Evolutionary conservation across 768 basidiomycete species (phyloP).

Genomic region (Rhizopogon salebrosus): DNA sequence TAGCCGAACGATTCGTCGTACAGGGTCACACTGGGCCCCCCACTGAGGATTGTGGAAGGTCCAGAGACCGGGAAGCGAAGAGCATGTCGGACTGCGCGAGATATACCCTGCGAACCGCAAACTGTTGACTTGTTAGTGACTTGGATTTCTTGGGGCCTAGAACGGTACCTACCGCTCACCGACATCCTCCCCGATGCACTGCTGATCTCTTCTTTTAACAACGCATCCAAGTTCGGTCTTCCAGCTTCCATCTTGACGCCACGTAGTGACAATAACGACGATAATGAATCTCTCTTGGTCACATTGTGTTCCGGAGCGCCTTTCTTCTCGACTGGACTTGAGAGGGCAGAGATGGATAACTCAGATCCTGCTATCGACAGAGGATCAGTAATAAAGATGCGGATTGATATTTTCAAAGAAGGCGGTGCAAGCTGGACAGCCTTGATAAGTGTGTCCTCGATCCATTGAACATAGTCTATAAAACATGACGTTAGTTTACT

Average conservation of each 20-base stretch:
- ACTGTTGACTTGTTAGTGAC: slow-evolving; percentile 26
- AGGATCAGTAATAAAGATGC: slow-evolving; percentile 36
- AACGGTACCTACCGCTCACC: slow-evolving; percentile 37
- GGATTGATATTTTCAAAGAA: slow-evolving; percentile 31
- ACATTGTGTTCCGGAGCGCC: slow-evolving; percentile 1
- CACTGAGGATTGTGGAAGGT: slow-evolving; percentile 17
- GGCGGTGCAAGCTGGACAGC: slow-evolving; percentile 26
- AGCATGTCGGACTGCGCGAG: slow-evolving; percentile 33
- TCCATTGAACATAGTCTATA: slow-evolving; percentile 40
- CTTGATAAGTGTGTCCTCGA: slow-evolving; percentile 32
- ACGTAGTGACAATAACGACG: slow-evolving; percentile 14
- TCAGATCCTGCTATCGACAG: background rate
- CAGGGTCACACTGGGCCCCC: slow-evolving; percentile 34
- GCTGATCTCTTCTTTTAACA: slow-evolving; percentile 34
- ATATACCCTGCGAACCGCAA: slow-evolving; percentile 41
- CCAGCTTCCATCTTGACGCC: slow-evolving; percentile 29
- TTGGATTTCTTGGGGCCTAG: background rate
- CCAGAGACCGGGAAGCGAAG: slow-evolving; percentile 33
- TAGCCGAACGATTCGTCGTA: slow-evolving; percentile 38
- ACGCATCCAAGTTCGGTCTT: slow-evolving; percentile 35
- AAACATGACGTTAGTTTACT: background rate
- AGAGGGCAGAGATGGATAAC: slow-evolving; percentile 4
- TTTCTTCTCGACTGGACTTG: slow-evolving; percentile 9
- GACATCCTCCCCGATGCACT: slow-evolving; percentile 34
- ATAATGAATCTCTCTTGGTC: background rate